Evolutionary conservation across 305 asterid genomes (phyloP), one percentile per base, ranked within the genome.

Genomic region (Petunia hybrid): DNA sequence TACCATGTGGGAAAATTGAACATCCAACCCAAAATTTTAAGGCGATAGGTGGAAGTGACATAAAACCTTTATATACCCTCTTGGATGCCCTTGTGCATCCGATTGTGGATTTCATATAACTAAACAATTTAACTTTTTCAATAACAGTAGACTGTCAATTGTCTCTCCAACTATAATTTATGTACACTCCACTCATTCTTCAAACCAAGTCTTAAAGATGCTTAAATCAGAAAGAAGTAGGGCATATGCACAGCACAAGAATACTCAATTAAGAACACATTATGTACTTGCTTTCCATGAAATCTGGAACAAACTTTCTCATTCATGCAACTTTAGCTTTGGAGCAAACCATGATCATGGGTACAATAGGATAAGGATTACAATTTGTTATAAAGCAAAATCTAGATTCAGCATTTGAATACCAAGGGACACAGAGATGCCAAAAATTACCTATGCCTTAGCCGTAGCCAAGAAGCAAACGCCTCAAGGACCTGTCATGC

Each of bases 391-490:
- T 51, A 73, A 53, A 73, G 78, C 14, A 48, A 51, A 73, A 71
- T 36, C 36, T 48, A 13, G 45, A 42, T 73, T 73, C 14, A 73
- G 63, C 78, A 73, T 36, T 42, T 51, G 46, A 48, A 56, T 43
- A 73, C 39, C 39, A 73, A 63, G 67, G 22, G 78, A 76, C 74
- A 22, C 35, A 62, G 31, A 76, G 78, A 80, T 77, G 81, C 80
- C 81, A 82, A 67, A 70, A n/a, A 82, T 71, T 91, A 96, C 99
- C 98, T 91, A 83, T 93, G 99, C 85, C 97, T 90, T 83, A 94
- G 91, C 81, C 98, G 95, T 80, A 96, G 89, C 99, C 99, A 96
- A 86, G 99, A 96, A 87, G 98, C 93, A 92, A 96, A 96, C 57
- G 95, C 99, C 87, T 96, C 99, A 39, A 96, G 97, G 80, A 91